Conservation (phyloP, 768 basidiomycete species). For the Psilocybe cubensis region DNA sequence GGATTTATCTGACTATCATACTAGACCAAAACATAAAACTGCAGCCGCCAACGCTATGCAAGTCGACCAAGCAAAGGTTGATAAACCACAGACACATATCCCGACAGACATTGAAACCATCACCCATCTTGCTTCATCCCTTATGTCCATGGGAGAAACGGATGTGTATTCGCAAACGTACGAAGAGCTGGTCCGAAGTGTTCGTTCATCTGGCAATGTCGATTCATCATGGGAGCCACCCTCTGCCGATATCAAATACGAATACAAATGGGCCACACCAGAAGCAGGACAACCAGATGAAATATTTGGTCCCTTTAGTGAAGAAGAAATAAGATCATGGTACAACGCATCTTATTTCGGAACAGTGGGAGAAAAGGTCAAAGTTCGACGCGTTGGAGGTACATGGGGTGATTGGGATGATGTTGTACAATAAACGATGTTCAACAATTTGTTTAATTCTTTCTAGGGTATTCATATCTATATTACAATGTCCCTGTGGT, state of each 20-base stretch:
- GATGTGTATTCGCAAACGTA: constrained; percentile 89
- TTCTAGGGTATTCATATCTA: constrained; percentile 10
- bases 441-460: constrained; percentile 12
- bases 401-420: constrained; percentile 82
- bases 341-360: constrained; percentile 85
- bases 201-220: constrained; percentile 74
- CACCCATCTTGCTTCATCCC: constrained; percentile 85
- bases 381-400: constrained; percentile 65
- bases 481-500: constrained; percentile 3
- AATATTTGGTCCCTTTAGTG: constrained; percentile 79
- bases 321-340: constrained; percentile 84
- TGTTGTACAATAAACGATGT: constrained; percentile 44
- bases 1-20: background rate
- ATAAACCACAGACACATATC: constrained; percentile 39
- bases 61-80: no score
- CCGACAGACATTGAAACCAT: constrained; percentile 72
- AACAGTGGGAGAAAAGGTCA: constrained; percentile 72
- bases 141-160: constrained; percentile 84
- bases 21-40: constrained; percentile 32
- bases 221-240: constrained; percentile 74
- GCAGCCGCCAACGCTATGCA: constrained; percentile 41
- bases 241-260: constrained; percentile 75
- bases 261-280: constrained; percentile 79
- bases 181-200: constrained; percentile 79
- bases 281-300: constrained; percentile 50